These are phyloP conservation scores for Rhizophlyctis rosea DNA, from an alignment of 192 early-diverging fungal species.

Conservation along the genomic window DNA sequence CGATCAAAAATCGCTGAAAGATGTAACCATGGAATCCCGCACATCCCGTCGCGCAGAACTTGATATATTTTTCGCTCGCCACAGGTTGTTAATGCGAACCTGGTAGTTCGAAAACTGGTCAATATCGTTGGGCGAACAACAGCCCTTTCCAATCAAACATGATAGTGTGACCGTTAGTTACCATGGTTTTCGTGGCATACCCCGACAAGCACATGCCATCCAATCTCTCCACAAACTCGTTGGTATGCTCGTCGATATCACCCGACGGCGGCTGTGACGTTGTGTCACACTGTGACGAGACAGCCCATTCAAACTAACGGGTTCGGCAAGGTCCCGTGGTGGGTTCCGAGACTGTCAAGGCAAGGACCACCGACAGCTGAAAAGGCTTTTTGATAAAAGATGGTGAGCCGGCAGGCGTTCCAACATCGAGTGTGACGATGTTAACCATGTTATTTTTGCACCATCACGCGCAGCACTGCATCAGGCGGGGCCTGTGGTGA, in stretches of 20 bases:
- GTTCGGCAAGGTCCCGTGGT: too few relatives aligned
- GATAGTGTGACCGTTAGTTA: slow-evolving; percentile 10
- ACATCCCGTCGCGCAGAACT: slow-evolving; percentile 67
- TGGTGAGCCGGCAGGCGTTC: too few relatives aligned
- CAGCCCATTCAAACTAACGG: too few relatives aligned
- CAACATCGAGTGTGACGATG: too few relatives aligned
- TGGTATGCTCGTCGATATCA: slow-evolving; percentile 39
- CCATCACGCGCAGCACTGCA: too few relatives aligned
- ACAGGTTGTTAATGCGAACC: slow-evolving; percentile 58
- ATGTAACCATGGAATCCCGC: slow-evolving; percentile 80
- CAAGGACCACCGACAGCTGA: too few relatives aligned
- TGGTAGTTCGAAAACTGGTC: slow-evolving; percentile 34
- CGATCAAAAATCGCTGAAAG: slow-evolving; percentile 76
- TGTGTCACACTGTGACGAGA: too few relatives aligned
- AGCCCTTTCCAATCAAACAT: neutral
- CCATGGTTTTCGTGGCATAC: slow-evolving; percentile 11
- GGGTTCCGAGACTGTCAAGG: too few relatives aligned
- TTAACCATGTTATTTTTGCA: too few relatives aligned
- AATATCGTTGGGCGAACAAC: neutral
- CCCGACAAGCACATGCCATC: slow-evolving; percentile 55
- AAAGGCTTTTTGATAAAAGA: too few relatives aligned
- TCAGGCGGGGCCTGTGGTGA: too few relatives aligned
- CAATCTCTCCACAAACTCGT: slow-evolving; percentile 57
- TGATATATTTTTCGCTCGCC: slow-evolving; percentile 50
- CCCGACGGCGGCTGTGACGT: too few relatives aligned